phyloP scores from a whole-genome alignment of 192 early-diverging fungal genomes.

The Spizellomyces sp. region DNA sequence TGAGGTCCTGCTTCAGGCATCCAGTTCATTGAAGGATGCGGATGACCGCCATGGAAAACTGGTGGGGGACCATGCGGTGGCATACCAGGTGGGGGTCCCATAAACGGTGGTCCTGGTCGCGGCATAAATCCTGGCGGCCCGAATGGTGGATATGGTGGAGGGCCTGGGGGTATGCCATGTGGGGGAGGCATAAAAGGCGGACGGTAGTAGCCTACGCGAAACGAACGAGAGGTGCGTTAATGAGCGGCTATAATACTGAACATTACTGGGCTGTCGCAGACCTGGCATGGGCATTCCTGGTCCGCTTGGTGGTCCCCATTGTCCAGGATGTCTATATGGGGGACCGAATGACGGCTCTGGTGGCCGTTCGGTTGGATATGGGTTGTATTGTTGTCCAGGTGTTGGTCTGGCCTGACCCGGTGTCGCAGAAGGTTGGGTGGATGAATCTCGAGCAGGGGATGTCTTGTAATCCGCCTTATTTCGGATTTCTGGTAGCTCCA shows the following conservation, averaged over 20 bases:
- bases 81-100: background rate
- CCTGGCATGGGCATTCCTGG: no score
- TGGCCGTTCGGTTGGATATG: background rate
- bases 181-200: background rate
- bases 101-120: background rate
- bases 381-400: background rate
- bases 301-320: no score
- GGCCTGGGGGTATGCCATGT: conserved; percentile 11
- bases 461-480: conserved; percentile 8
- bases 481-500: conserved; percentile 45
- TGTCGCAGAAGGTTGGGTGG: no score
- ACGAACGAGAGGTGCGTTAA: no score
- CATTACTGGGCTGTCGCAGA: no score
- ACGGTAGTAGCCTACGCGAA: background rate
- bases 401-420: no score
- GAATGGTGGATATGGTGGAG: conserved; percentile 46
- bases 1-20: conserved; percentile 23
- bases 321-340: no score
- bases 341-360: background rate
- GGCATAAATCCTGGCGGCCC: background rate
- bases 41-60: background rate
- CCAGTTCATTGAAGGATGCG: no score
- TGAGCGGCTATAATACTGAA: no score
- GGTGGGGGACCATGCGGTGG: conserved; percentile 2
- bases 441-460: no score